These are phyloP conservation scores for Diaporthe eres DNA, from an alignment of 2,329 filamentous ascomycete species.

Conservation along the genomic window DNA sequence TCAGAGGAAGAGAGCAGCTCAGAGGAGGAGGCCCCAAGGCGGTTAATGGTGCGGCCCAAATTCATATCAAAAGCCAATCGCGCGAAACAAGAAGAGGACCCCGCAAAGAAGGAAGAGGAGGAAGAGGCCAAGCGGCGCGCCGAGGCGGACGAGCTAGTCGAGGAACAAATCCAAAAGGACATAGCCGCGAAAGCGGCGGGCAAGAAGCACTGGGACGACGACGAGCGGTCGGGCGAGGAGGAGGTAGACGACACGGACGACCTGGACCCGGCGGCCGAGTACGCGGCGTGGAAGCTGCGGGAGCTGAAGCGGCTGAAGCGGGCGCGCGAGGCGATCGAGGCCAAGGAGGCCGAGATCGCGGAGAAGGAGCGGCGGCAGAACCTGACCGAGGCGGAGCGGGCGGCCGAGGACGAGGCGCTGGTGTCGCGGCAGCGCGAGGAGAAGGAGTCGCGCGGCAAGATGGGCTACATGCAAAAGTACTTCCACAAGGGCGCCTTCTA, in stretches of 20 bases:
- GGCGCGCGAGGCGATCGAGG: slow-evolving; percentile 87
- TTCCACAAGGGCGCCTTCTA: slow-evolving; percentile 98
- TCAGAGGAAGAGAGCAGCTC: slow-evolving; percentile 59
- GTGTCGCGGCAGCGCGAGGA: slow-evolving; percentile 85
- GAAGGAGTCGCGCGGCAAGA: slow-evolving; percentile 82
- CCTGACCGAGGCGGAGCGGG: slow-evolving; percentile 87
- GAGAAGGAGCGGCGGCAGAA: slow-evolving; percentile 91
- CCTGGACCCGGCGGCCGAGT: slow-evolving; percentile 87
- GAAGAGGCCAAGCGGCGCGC: slow-evolving; percentile 76
- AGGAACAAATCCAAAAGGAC: slow-evolving; percentile 89
- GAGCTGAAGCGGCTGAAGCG: slow-evolving; percentile 92
- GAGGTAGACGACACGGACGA: slow-evolving; percentile 91
- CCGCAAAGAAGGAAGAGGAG: slow-evolving; percentile 55
- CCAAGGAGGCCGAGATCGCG: slow-evolving; percentile 85
- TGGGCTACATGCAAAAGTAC: slow-evolving; percentile 95
- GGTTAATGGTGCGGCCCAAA: slow-evolving; percentile 73
- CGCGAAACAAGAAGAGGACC: slow-evolving; percentile 47
- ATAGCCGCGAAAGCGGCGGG: slow-evolving; percentile 80
- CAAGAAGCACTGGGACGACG: slow-evolving; percentile 89
- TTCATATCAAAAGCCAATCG: slow-evolving; percentile 74
- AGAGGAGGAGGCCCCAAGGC: slow-evolving; percentile 70
- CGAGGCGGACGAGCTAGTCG: slow-evolving; percentile 83
- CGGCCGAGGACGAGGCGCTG: slow-evolving; percentile 85
- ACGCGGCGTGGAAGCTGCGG: slow-evolving; percentile 92
- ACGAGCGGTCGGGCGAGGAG: slow-evolving; percentile 71